phyloP scores from a whole-genome alignment of 345 rosid genomes.

The Rhizophora mangle region DNA sequence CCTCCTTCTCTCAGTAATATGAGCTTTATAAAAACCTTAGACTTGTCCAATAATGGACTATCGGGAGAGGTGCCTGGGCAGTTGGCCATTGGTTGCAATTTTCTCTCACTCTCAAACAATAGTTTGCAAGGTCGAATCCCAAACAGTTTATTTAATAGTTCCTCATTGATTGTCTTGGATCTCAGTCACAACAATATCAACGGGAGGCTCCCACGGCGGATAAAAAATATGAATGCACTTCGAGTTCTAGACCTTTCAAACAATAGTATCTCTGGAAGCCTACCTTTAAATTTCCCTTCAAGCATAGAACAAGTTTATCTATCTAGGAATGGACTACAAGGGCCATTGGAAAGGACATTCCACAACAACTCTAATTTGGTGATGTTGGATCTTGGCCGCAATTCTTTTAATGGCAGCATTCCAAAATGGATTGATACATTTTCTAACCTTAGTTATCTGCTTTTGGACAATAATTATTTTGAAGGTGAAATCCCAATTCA shows the following conservation, averaged over 20 bases:
- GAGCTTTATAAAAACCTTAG: neutral
- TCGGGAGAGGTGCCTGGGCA: conserved; percentile 12
- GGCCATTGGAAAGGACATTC: neutral
- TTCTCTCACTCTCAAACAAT: neutral
- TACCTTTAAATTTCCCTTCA: conserved; percentile 6
- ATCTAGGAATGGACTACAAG: conserved; percentile 1
- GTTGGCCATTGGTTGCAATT: neutral
- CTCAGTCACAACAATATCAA: neutral
- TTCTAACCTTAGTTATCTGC: conserved; percentile 11
- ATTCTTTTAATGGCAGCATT: conserved; percentile 14
- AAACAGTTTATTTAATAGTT: conserved; percentile 1
- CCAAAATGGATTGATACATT: conserved; percentile 16
- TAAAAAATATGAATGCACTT: neutral
- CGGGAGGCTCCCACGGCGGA: neutral
- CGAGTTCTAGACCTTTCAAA: neutral
- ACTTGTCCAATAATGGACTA: conserved; percentile 22
- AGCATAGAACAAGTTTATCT: conserved; percentile 2
- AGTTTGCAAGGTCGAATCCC: conserved; percentile 22
- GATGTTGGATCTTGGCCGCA: conserved; percentile 16
- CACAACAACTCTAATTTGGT: neutral
- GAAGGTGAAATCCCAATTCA: conserved; percentile 15
- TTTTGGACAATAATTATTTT: conserved; percentile 19
- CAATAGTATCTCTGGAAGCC: conserved; percentile 2
- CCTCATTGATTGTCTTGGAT: neutral
- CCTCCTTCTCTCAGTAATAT: conserved; percentile 22